Evolutionary conservation across 495 filamentous ascomycete species (phyloP).

Genomic region (Podospora pseudocomata): DNA sequence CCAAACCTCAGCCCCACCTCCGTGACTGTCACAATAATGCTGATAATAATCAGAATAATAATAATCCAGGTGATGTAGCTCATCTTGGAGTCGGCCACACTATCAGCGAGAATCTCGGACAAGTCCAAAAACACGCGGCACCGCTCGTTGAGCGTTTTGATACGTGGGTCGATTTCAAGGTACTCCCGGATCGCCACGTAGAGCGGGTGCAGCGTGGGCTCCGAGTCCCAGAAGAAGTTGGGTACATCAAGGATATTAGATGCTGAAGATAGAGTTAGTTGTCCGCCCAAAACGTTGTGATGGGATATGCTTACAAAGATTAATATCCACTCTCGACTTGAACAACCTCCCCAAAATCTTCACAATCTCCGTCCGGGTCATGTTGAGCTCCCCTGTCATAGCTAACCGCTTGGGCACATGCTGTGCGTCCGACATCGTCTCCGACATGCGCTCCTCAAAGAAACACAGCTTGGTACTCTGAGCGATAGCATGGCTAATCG

Average conservation of each 20-base stretch:
- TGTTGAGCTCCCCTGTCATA: conserved; percentile 82
- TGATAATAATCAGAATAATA: conserved; percentile 86
- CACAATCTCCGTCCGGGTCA: conserved; percentile 89
- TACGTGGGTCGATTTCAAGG: conserved; percentile 91
- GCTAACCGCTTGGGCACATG: conserved; percentile 85
- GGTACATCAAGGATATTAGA: conserved; percentile 97
- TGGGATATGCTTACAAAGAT: conserved; percentile 68
- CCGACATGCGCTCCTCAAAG: conserved; percentile 95
- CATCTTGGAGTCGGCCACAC: conserved; percentile 89
- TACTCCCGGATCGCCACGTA: conserved; percentile 96
- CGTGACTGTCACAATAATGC: conserved; percentile 82
- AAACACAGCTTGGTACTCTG: conserved; percentile 96
- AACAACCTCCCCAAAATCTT: conserved; percentile 86
- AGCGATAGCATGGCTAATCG: conserved; percentile 94
- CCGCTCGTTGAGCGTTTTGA: conserved; percentile 92
- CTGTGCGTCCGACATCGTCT: conserved; percentile 89
- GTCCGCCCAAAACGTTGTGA: background rate
- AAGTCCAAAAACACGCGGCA: conserved; percentile 96
- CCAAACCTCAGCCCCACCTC: conserved; percentile 87
- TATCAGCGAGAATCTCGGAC: conserved; percentile 89
- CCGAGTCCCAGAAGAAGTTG: conserved; percentile 98
- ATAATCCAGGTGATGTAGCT: conserved; percentile 96
- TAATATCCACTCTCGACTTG: conserved; percentile 93
- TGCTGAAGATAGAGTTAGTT: conserved; percentile 46
- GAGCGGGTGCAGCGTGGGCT: conserved; percentile 90